phyloP scores from a whole-genome alignment of 2,329 filamentous ascomycete genomes.

The Claviceps sp. region DNA sequence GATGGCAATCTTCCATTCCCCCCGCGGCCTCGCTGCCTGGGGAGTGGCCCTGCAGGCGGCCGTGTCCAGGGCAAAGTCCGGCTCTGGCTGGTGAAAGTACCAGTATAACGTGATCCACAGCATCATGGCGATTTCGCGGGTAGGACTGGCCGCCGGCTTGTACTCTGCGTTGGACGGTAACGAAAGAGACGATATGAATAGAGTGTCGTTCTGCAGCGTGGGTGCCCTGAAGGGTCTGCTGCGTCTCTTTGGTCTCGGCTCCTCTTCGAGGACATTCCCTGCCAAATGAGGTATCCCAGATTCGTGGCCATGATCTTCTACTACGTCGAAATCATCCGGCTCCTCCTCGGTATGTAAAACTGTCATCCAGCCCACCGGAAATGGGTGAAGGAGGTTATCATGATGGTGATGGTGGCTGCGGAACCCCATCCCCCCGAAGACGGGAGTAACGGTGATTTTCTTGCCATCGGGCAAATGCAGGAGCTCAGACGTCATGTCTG shows the following conservation, averaged over 20 bases:
- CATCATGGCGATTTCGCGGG: slow-evolving; percentile 90
- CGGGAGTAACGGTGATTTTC: slow-evolving; percentile 64
- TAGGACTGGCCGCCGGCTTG: slow-evolving; percentile 66
- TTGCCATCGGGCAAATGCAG: slow-evolving; percentile 80
- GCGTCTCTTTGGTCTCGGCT: slow-evolving; percentile 14
- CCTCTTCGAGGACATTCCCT: not conserved
- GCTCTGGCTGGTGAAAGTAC: slow-evolving; percentile 87
- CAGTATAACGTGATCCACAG: slow-evolving; percentile 88
- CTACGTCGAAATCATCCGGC: slow-evolving; percentile 14
- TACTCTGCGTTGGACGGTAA: slow-evolving; percentile 70
- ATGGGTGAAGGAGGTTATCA: slow-evolving; percentile 53
- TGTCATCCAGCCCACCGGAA: slow-evolving; percentile 82
- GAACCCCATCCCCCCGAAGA: slow-evolving; percentile 88
- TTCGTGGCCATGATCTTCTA: slow-evolving; percentile 2
- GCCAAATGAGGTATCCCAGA: not conserved
- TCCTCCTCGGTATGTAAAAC: slow-evolving; percentile 62
- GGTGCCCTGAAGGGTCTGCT: slow-evolving; percentile 47
- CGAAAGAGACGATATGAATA: slow-evolving; percentile 88
- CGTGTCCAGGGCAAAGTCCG: slow-evolving; percentile 49
- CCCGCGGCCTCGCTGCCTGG: slow-evolving; percentile 56
- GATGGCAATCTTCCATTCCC: slow-evolving; percentile 78
- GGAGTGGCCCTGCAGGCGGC: slow-evolving; percentile 53
- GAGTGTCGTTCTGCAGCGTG: slow-evolving; percentile 62
- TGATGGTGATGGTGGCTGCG: slow-evolving; percentile 68
- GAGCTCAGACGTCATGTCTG: slow-evolving; percentile 25